Evolutionary conservation across 2,329 filamentous ascomycete species (phyloP), one percentile per base, ranked within the genome.

Genomic region (Leptosphaerulina australis): DNA sequence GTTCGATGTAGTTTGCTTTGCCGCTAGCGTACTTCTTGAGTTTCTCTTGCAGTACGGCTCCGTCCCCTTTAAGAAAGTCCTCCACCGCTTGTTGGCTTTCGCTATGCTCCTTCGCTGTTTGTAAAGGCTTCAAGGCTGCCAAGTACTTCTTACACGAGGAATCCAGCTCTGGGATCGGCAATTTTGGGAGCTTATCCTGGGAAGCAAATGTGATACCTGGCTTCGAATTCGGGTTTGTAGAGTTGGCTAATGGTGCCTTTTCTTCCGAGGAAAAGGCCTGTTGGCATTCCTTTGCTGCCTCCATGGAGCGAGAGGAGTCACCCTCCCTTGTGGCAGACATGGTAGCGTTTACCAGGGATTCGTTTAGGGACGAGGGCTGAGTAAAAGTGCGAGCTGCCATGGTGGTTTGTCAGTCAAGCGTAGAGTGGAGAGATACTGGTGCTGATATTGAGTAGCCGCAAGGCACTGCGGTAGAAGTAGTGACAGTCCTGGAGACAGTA

Each of bases 1-100:
- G 94, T 71, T 97, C 94, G 64, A 99, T 97, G 70, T 97, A 99
- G 74, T 93, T 97, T 28, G 90, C 90, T 76, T 92, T 93, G 34
- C 88, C 91, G 38, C 85, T 86, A 7, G 94, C 92, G 77, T 97
- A 99, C 64, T 87, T 86, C 77, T 92, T 94, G 48, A 97, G 76
- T 72, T 88, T 92, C 54, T 94, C 90, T 69, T 99, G 92, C 37
- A 99, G 76, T 35, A 88, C 85, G 0, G 88, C 90, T 0, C 94
- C 94, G 56, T 97, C 92, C 0, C 81, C 78, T 61, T 82, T 86
- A 30, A 97, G 74, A 60, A 97, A 97, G 22, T 96, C 91, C 9
- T 87, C 80, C 0, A 96, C 87, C 0, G 93, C 90, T 54, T 86
- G 81, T 62, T 82, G 84, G 0, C 90, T 95, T 52, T 97, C 91